Conservation (phyloP, 768 basidiomycete species). For the Boletales sp. region DNA sequence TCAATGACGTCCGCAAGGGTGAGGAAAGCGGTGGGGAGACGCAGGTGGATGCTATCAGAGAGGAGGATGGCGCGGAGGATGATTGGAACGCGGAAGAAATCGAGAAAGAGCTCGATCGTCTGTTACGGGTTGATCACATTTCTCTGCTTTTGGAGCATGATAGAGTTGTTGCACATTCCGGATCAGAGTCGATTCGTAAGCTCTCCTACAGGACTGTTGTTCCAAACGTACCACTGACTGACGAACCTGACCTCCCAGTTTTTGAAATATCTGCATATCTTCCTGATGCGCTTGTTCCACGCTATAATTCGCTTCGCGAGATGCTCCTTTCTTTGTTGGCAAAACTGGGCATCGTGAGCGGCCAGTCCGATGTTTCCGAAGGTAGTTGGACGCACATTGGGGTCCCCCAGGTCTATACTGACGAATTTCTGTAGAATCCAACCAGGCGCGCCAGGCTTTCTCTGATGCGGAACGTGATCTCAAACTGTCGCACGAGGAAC, state of each 20-base stretch:
- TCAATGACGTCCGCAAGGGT: constrained; percentile 61
- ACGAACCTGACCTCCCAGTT: constrained; percentile 43
- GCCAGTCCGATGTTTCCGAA: constrained; percentile 34
- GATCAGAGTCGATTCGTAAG: constrained; percentile 55
- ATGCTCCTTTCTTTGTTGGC: constrained; percentile 59
- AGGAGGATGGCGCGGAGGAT: constrained; percentile 50
- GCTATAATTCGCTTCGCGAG: constrained; percentile 67
- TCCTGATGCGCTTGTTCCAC: constrained; percentile 73
- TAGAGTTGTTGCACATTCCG: constrained; percentile 51
- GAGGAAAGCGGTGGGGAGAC: constrained; percentile 36
- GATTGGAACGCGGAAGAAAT: constrained; percentile 60
- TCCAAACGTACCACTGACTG: not conserved
- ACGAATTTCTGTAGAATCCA: constrained; percentile 41
- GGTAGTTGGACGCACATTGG: constrained; percentile 28
- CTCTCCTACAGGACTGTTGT: constrained; percentile 5
- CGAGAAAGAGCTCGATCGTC: constrained; percentile 49
- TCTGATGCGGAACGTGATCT: constrained; percentile 62
- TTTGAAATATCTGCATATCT: constrained; percentile 79
- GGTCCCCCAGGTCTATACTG: not conserved
- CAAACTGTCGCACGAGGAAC: constrained; percentile 47
- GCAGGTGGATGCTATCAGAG: constrained; percentile 11
- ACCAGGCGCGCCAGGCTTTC: constrained; percentile 59
- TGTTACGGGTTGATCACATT: constrained; percentile 67
- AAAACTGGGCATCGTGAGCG: constrained; percentile 55
- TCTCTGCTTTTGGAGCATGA: constrained; percentile 77